These are phyloP conservation scores for Mucor irregularis DNA, from an alignment of 371 early-diverging fungal genomes.

Conservation along the genomic window DNA sequence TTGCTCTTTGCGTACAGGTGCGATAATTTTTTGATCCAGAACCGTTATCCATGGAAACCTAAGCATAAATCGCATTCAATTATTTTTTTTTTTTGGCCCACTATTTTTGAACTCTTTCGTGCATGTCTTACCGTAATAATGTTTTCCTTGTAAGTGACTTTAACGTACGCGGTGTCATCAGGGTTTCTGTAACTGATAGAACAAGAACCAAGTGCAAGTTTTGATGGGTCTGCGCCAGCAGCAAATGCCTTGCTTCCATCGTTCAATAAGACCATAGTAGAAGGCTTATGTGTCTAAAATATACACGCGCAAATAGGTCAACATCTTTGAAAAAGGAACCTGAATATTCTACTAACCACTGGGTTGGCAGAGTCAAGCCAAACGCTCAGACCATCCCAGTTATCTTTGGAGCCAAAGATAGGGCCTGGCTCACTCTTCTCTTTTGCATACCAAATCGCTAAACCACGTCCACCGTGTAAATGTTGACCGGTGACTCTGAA, in stretches of 20 bases:
- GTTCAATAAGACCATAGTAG: constrained; percentile 69
- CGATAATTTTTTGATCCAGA: constrained; percentile 52
- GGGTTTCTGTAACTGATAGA: constrained; percentile 76
- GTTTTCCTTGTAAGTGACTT: constrained; percentile 64
- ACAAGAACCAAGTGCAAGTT: constrained; percentile 64
- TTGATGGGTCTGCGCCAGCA: constrained; percentile 43
- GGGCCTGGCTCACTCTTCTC: constrained; percentile 63
- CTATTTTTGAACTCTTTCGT: too few relatives aligned
- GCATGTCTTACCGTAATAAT: constrained; percentile 57
- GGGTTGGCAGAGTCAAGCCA: constrained; percentile 71
- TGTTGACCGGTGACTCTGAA: constrained; percentile 68
- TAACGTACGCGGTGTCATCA: constrained; percentile 54
- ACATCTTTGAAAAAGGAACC: background rate
- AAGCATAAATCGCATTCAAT: background rate
- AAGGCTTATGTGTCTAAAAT: constrained; percentile 55
- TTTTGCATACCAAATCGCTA: constrained; percentile 87
- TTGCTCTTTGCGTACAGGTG: constrained; percentile 62
- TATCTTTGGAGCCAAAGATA: constrained; percentile 70
- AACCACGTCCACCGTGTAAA: constrained; percentile 75
- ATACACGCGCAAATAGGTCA: background rate
- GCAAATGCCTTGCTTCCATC: constrained; percentile 62
- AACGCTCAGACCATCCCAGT: constrained; percentile 73
- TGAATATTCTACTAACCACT: constrained; percentile 33
- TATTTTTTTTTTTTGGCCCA: too few relatives aligned
- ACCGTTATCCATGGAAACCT: constrained; percentile 66